Evolutionary conservation across 2,329 filamentous ascomycete species (phyloP).

Genomic region (Fusarium praegraminearum): DNA sequence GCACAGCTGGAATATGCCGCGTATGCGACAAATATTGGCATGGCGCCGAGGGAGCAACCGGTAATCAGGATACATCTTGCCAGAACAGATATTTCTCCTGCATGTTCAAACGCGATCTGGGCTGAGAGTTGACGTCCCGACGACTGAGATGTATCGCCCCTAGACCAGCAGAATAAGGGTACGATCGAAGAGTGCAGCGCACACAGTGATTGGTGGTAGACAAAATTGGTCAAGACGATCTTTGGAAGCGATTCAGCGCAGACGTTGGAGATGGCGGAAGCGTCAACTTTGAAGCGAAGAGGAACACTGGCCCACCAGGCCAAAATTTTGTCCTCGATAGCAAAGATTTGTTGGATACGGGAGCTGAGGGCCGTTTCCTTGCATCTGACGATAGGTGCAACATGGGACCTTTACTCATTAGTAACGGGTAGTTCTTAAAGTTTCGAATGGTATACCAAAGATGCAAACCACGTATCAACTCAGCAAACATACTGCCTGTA

Average conservation of each 20-base stretch:
- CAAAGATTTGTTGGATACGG: background rate
- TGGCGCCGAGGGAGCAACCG: accelerated
- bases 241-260: background rate
- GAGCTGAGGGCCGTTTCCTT: background rate
- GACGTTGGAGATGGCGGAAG: accelerated
- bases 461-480: background rate
- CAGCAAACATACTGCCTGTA: background rate
- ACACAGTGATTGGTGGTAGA: constrained; percentile 9
- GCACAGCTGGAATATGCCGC: constrained; percentile 4
- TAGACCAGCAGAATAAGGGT: constrained; percentile 14
- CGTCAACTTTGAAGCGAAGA: accelerated
- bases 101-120: background rate
- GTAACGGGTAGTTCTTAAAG: accelerated
- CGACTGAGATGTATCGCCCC: background rate
- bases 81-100: accelerated
- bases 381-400: background rate
- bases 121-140: constrained; percentile 1
- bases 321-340: background rate
- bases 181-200: background rate
- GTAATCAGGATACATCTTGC: accelerated
- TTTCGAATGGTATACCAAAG: background rate
- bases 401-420: background rate
- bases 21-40: constrained; percentile 13
- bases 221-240: background rate
- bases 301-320: background rate